Evolutionary conservation across 352 stramenopile genomes (phyloP).

Genomic region (Pythium plurisporium): DNA sequence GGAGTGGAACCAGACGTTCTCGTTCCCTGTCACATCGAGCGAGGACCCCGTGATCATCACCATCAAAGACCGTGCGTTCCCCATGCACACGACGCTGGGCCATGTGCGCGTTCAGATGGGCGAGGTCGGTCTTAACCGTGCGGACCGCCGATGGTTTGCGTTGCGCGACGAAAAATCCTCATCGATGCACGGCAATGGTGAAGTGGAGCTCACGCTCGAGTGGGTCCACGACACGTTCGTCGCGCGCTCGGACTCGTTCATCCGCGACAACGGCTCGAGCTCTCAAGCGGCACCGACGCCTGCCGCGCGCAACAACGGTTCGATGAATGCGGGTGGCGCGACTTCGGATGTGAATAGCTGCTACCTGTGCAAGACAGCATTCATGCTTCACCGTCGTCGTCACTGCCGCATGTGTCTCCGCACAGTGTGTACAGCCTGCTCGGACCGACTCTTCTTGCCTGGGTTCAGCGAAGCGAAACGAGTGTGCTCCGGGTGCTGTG

Average conservation of each 20-base stretch:
- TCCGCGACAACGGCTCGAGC: slow-evolving; percentile 41
- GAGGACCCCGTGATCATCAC: slow-evolving; percentile 61
- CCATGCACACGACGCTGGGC: slow-evolving; percentile 69
- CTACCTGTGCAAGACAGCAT: slow-evolving; percentile 81
- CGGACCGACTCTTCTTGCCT: slow-evolving; percentile 78
- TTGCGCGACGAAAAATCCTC: slow-evolving; percentile 67
- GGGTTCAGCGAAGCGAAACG: slow-evolving; percentile 86
- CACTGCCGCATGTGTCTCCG: slow-evolving; percentile 87
- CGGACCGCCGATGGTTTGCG: slow-evolving; percentile 76
- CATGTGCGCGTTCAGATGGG: slow-evolving; percentile 73
- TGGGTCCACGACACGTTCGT: slow-evolving; percentile 89
- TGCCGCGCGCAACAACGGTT: slow-evolving; percentile 7
- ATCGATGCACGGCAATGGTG: slow-evolving; percentile 62
- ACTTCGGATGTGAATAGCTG: slow-evolving; percentile 48
- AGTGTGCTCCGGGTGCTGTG: slow-evolving; percentile 79
- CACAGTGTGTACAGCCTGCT: slow-evolving; percentile 81
- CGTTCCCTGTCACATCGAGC: slow-evolving; percentile 77
- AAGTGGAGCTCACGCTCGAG: slow-evolving; percentile 87
- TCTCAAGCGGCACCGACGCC: not conserved
- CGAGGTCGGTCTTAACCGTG: slow-evolving; percentile 75
- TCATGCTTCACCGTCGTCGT: slow-evolving; percentile 70
- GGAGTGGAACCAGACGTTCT: slow-evolving; percentile 89
- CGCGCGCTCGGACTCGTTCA: slow-evolving; percentile 81
- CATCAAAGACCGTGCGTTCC: slow-evolving; percentile 75
- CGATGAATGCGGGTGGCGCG: slow-evolving; percentile 15